Base-by-base conservation (phyloP, 192 early-diverging fungal genomes). In the Mortierella antarctica region DNA sequence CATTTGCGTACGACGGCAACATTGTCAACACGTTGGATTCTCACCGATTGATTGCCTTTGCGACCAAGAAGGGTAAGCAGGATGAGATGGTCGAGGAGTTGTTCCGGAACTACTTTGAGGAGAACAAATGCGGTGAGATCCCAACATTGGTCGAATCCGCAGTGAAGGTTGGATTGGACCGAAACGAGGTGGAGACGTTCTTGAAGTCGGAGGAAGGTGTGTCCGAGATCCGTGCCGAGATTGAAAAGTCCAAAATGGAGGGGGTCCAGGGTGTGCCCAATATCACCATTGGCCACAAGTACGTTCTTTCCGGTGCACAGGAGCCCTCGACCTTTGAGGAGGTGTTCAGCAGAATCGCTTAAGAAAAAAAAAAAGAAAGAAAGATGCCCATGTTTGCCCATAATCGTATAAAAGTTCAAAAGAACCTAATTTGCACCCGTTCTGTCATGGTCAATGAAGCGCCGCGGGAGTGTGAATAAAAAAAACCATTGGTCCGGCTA, bases 251-350 rank as follows among this genome's bases (percentile, higher is more conserved):
- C 1, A 83, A 82, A 44, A 15, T 67, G 2, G 61, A 83, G 44
- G 87, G 90, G 10, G 83, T 94, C 8, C 73, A 81, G 39, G 93
- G 94, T 51, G 94, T 95, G 18, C 94, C 94, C 42, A 85, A 90
- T 60, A 91, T 92, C 62, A 87, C 86, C 13, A 89, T 94, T 68
- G 75, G 88, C 14, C 80, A 87, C 54, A 89, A 83, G 65, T 92
- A 87, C 57, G 85, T 83, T 2, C 79, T 95, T 18, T 88, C 88
- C 45, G 93, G 92, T 14, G 93, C 92, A 0, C 92, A 94, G 54
- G 86, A 88, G 3, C 89, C 91, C 12, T 84, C 88, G 39, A 86
- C 83, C 0, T 90, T 94, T 67, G 57, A 89, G 23, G 80, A 86
- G 15, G 83, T 91, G 15, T 92, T 92, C 71, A 83, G 85, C 64